phyloP scores from a whole-genome alignment of 2,329 filamentous ascomycete genomes.

The Calonectria pseudoreteaudii region DNA sequence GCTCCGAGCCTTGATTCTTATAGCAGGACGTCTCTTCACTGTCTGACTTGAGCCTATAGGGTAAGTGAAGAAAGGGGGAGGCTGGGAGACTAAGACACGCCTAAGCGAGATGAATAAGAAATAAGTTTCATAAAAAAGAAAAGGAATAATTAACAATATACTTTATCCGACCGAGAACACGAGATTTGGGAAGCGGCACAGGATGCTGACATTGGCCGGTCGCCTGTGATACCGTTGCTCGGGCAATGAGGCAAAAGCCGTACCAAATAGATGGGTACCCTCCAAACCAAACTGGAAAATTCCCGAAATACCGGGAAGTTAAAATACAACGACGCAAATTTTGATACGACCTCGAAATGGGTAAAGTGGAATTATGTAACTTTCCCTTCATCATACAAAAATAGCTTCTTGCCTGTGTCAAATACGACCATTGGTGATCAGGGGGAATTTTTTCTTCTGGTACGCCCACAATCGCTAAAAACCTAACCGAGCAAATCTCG shows the following conservation, averaged over 20 bases:
- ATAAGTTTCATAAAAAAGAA: not conserved
- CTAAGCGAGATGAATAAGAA: not conserved
- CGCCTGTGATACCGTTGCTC: not conserved
- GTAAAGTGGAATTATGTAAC: not conserved
- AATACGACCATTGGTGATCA: not conserved
- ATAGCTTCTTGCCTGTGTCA: not conserved
- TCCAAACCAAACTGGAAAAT: not conserved
- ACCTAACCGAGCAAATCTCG: not conserved
- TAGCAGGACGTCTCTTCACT: too few relatives aligned
- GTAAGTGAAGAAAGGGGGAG: not conserved
- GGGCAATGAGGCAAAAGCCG: not conserved
- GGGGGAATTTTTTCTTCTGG: not conserved
- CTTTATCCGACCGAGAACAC: not conserved
- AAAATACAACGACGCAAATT: not conserved
- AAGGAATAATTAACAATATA: not conserved
- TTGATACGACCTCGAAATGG: not conserved
- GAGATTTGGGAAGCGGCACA: not conserved
- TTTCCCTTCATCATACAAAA: not conserved
- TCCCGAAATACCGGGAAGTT: not conserved
- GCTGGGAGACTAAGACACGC: not conserved
- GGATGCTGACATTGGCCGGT: not conserved
- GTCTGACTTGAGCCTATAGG: not conserved
- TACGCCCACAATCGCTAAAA: not conserved
- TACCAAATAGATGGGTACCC: not conserved
- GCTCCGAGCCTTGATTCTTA: not conserved